Evolutionary conservation across 805 yeast genomes (phyloP).

Genomic region (Wickerhamomyces chaumierensis): DNA sequence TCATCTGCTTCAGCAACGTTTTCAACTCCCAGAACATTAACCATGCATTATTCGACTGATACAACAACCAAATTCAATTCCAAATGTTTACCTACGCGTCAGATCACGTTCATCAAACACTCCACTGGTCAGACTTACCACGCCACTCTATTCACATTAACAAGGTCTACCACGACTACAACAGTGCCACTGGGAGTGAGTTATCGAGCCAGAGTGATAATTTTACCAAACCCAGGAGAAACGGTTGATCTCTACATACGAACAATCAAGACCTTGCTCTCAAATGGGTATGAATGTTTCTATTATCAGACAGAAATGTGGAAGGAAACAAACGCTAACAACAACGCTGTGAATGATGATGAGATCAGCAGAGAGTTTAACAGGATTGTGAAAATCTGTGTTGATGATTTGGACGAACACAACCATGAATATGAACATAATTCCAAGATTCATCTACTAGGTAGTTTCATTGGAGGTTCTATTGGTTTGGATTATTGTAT

Average conservation of each 20-base stretch:
- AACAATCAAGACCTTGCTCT: constrained; percentile 9
- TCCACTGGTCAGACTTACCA: background rate
- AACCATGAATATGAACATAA: background rate
- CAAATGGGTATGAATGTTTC: constrained; percentile 11
- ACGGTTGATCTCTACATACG: constrained; percentile 7
- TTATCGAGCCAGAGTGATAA: constrained; percentile 11
- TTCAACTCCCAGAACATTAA: no score
- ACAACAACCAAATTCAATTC: no score
- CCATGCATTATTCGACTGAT: no score
- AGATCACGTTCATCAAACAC: background rate
- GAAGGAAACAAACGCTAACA: no score
- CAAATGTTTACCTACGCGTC: no score
- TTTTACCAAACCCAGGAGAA: constrained; percentile 13
- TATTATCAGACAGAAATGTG: constrained; percentile 1
- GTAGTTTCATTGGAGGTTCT: constrained; percentile 9
- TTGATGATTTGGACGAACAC: constrained; percentile 9
- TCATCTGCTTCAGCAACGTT: no score
- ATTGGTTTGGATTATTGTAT: constrained; percentile 11
- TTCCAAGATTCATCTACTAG: constrained; percentile 9
- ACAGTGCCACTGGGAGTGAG: no score
- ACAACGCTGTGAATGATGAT: constrained; percentile 3
- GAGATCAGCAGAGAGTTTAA: constrained; percentile 9
- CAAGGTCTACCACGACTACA: background rate
- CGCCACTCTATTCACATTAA: background rate
- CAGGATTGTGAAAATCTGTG: constrained; percentile 10